Base-by-base conservation (phyloP, 1,284 basidiomycete species). In the Sanghuangporus sanghuang region DNA sequence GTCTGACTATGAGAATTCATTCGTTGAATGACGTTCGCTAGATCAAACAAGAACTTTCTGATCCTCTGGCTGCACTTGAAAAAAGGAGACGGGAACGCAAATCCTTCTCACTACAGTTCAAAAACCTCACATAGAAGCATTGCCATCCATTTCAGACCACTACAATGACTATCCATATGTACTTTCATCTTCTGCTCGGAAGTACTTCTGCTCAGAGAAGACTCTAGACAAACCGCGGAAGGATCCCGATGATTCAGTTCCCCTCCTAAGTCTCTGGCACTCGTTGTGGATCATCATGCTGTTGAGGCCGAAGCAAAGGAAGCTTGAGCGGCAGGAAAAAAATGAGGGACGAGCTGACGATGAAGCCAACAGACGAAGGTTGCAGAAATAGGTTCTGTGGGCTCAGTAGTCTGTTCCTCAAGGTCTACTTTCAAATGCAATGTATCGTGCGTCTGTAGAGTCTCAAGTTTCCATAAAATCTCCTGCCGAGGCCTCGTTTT, bases 61-160 rank as follows among this genome's bases (percentile, higher is more conserved):
- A 98, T 73, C 90, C 96, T 0, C 87, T 99, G 42, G 90, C 86
- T 1, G 86, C 89, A 8, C 79, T 98, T 0, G 96, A 98, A 72
- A 98, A 72, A 96, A 96, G 77, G 87, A 88, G 1, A 88, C 89
- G 0, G 85, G 84, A 21, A 90, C 94, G 2, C 85, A 92, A 69
- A 81, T 81, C n/a, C 81, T 85, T 67, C 80, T 89, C 46, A 85
- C 84, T 56, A 84, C 85, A 63, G 87, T 92, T 5, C 85, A 87
- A 67, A 80, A 86, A 50, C 89, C 89, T 6, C 88, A 95, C 1
- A 75, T 98, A 8, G 87, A 91, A 68, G 85, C 90, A 7, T 78
- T 99, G 12, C 86, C 93, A 70, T 77, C 82, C 12, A 78, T 85
- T 1, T 90, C 91, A 2, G 87, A 90, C 61, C 83, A 85, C 21